Evolutionary conservation across 2,329 filamentous ascomycete genomes (phyloP), one percentile per base, ranked within the genome.

Genomic region (Beauveria sp.): DNA sequence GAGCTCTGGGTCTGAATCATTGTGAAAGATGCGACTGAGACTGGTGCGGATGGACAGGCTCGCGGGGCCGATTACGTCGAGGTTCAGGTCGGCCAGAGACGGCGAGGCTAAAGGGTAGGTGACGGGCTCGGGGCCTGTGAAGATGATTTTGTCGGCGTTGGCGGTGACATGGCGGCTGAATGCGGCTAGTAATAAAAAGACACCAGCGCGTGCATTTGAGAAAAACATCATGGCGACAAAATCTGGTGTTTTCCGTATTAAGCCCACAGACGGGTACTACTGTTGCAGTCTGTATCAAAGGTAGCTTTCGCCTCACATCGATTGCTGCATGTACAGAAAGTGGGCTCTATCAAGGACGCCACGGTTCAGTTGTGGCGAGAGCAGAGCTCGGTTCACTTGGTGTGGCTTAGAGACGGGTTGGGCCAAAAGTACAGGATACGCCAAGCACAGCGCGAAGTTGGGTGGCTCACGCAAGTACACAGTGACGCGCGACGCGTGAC

Each of bases 91-190:
- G 82, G 83, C 67, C 79, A 74, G 66, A 0, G 70, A 65, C 16
- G 72, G 69, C n/a, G 65, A 63, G 18, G 68, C 65, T 10, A 66
- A 63, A 20, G 88, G 83, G 51, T 89, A 74, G 60, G 79, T 73
- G 68, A 84, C 73, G 38, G 79, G 74, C 38, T 77, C 71, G 12
- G 93, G 92, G 24, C 85, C 91, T 42, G 88, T 79, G 77, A 99
- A 98, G 69, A 98, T 91, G 67, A 84, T 81, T 76, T 99, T 99
- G 73, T 98, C 95, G 61, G 89, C 88, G 73, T 99, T 98, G 72
- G 89, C 91, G 24, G 66, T 40, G 40, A 61, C 67, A 14, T 64
- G 59, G 34, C 53, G 16, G 20, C 65, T 18, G 46, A 64, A 38
- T 14, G 60, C 38, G 50, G 67, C n/a, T 43, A 72, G 42, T 62